Evolutionary conservation across 1,139 yeast species (phyloP).

Genomic region (Sugiyamaella paludigena): DNA sequence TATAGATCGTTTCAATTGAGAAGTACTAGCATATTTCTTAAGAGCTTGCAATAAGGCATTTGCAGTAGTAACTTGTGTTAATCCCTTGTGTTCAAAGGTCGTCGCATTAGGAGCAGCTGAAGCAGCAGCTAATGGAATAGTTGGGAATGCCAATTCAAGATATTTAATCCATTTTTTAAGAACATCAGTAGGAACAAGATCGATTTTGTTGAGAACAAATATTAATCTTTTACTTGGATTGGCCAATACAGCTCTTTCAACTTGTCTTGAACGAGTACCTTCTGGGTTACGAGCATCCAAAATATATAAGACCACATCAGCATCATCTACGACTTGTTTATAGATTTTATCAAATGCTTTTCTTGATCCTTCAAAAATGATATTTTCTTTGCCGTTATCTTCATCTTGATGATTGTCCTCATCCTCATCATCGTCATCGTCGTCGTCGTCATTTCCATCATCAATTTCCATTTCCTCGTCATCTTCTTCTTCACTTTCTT

Average conservation of each 20-base stretch:
- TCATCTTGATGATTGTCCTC: slow-evolving; percentile 41
- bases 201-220: slow-evolving; percentile 85
- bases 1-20: slow-evolving; percentile 85
- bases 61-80: slow-evolving; percentile 72
- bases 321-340: slow-evolving; percentile 84
- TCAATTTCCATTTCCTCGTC: slow-evolving; percentile 32
- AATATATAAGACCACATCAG: slow-evolving; percentile 89
- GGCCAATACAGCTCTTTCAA: slow-evolving; percentile 84
- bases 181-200: slow-evolving; percentile 81
- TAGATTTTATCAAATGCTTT: slow-evolving; percentile 65
- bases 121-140: slow-evolving; percentile 71
- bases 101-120: slow-evolving; percentile 57
- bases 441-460: slow-evolving; percentile 36
- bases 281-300: slow-evolving; percentile 98
- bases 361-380: slow-evolving; percentile 49
- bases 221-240: slow-evolving; percentile 81
- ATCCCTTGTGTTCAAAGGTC: slow-evolving; percentile 67
- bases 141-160: slow-evolving; percentile 81
- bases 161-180: slow-evolving; percentile 82
- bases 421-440: slow-evolving; percentile 44
- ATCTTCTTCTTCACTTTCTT: slow-evolving; percentile 42
- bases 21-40: slow-evolving; percentile 79
- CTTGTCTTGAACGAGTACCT: slow-evolving; percentile 85
- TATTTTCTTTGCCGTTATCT: slow-evolving; percentile 35
- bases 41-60: slow-evolving; percentile 72